Percentiles rank a stretch among this genome's conserved stretches.
phyloP scores from a whole-genome alignment of 2,329 filamentous ascomycete genomes.

The Diaporthe ampelina region DNA sequence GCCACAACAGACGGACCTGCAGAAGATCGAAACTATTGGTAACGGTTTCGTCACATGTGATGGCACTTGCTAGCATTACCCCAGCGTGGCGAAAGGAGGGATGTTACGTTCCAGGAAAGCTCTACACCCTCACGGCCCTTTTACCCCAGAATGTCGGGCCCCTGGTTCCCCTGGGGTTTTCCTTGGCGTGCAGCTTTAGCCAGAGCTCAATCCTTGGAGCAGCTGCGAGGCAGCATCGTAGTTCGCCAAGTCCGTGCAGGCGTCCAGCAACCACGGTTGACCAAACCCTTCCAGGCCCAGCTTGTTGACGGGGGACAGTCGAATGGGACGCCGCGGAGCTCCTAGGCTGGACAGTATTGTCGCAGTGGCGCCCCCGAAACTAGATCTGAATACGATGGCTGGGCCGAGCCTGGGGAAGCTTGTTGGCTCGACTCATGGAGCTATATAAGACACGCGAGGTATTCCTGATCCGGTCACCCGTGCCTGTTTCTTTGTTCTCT shows the following conservation, averaged over 20 bases:
- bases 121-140: conserved; percentile 20
- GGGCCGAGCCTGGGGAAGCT: conserved; percentile 22
- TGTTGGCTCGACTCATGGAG: conserved; percentile 17
- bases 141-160: conserved; percentile 23
- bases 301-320: conserved; percentile 8
- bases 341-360: conserved; percentile 10
- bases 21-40: conserved; percentile 11
- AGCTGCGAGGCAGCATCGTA: conserved; percentile 8
- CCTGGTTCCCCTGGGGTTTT: background rate
- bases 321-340: conserved; percentile 3
- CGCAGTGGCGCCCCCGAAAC: conserved; percentile 5
- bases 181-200: conserved; percentile 25
- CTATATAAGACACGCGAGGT: conserved; percentile 10
- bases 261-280: conserved; percentile 25
- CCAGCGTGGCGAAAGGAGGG: background rate
- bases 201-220: conserved; percentile 10
- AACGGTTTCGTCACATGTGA: conserved; percentile 24
- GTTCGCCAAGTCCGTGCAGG: conserved; percentile 24
- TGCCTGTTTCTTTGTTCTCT: background rate
- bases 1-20: conserved; percentile 4
- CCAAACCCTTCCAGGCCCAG: conserved; percentile 24
- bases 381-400: conserved; percentile 28
- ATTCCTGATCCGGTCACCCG: conserved; percentile 18
- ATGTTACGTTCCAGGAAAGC: conserved; percentile 9
- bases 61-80: conserved; percentile 1